Base-by-base conservation (phyloP, 306 rosid genomes). In the Cicer chorassanicum region DNA sequence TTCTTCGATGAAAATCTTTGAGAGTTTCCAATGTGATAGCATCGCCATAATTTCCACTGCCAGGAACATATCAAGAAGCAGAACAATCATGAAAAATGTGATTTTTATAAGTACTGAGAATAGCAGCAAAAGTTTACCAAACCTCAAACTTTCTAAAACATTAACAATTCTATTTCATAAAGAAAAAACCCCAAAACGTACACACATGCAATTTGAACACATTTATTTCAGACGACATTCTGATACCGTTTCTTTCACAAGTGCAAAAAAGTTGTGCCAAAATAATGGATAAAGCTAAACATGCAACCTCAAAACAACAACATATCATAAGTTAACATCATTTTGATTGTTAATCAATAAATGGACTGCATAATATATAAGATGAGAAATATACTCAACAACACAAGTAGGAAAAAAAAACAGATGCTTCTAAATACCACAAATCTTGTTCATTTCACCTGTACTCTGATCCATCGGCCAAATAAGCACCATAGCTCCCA, bases 401-500 rank as follows among this genome's bases (percentile, higher is more conserved):
- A 55, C 34, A 76, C 34, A 66, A 70, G 65, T 56, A 9, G 39
- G 8, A 3, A 7, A 11, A 66, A 72, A 73, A 29, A 40, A 65
- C 34, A 45, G 10, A 44, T 40, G 9, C 74, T n/a, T 73, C 70
- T 70, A 39, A 77, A 70, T 13, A 43, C 55, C 9, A 53, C 41
- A 78, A 53, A 78, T 38, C 21, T 21, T 29, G 54, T 34, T 63
- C 56, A 67, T 63, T 48, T 76, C 72, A 87, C 90, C 90, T 87
- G 80, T 87, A 87, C 85, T 84, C 90, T 68, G 90, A 87, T 43
- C 90, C 90, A 74, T 87, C 87, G 15, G 88, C 90, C 80, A 84
- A 82, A 80, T 82, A 84, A 80, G 90, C 90, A 39, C 90, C 90
- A 77, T 87, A 87, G 76, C 90, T 87, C 60, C 90, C 90, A 2